phyloP scores from a whole-genome alignment of 2,329 filamentous ascomycete species.

The Alternaria novae-zelandiae region DNA sequence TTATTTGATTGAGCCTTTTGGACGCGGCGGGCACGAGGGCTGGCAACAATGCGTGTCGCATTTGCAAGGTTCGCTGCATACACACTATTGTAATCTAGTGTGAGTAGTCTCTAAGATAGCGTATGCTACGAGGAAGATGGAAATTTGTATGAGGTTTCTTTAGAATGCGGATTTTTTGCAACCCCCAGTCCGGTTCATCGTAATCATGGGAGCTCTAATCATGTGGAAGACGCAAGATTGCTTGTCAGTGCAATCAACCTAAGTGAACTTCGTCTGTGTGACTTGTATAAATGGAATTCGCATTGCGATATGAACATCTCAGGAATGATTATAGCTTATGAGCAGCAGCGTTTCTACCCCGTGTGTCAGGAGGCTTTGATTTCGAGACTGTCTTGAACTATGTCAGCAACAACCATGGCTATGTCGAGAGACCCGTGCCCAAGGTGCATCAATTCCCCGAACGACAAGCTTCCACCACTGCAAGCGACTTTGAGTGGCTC shows the following conservation, averaged over 20 bases:
- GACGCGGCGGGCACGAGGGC: neutral
- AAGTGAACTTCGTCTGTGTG: neutral
- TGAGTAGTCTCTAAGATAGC: neutral
- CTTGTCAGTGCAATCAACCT: neutral
- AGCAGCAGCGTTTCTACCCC: neutral
- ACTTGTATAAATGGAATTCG: neutral
- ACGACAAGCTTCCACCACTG: slow-evolving; percentile 1
- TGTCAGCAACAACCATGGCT: neutral
- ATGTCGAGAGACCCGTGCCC: neutral
- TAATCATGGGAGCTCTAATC: neutral
- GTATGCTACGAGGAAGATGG: neutral
- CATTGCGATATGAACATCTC: neutral
- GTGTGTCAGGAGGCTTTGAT: neutral
- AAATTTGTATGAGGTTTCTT: neutral
- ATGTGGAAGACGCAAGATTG: neutral
- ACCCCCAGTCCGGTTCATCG: neutral
- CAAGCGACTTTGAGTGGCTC: slow-evolving; percentile 1
- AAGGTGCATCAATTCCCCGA: neutral
- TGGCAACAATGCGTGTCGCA: neutral
- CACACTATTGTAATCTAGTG: neutral
- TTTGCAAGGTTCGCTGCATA: neutral
- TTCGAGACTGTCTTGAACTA: neutral
- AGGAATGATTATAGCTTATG: neutral
- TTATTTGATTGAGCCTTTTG: neutral
- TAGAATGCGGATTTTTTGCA: neutral